Evolutionary conservation across 1,139 yeast genomes (phyloP).

Genomic region (Debaryomycetaceae sp.): DNA sequence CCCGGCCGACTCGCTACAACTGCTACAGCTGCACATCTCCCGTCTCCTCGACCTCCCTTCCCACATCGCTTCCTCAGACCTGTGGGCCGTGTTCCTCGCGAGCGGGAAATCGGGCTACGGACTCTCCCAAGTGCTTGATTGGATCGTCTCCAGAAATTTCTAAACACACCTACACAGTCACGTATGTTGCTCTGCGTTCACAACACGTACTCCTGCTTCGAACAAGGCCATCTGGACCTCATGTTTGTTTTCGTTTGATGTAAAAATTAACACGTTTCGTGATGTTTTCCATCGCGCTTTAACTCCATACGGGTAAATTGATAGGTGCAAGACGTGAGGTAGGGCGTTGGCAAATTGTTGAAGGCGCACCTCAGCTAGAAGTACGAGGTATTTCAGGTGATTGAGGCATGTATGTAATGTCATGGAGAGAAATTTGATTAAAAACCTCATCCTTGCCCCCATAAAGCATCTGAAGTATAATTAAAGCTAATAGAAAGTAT

Average conservation of each 20-base stretch:
- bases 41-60: constrained; percentile 21
- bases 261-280: constrained; percentile 1
- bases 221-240: neutral
- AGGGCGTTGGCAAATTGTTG: neutral
- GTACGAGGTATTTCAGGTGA: constrained; percentile 37
- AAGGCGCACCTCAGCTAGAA: constrained; percentile 15
- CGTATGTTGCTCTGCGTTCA: neutral
- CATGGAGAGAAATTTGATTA: too few relatives aligned
- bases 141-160: constrained; percentile 37
- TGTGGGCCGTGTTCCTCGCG: constrained; percentile 40
- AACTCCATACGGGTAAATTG: constrained; percentile 2
- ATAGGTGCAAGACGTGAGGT: neutral
- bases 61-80: constrained; percentile 21
- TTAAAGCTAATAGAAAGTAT: too few relatives aligned
- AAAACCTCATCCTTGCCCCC: too few relatives aligned
- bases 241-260: constrained; percentile 1
- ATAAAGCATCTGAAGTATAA: too few relatives aligned
- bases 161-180: constrained; percentile 1
- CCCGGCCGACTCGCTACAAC: constrained; percentile 14
- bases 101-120: constrained; percentile 61
- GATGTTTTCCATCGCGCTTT: constrained; percentile 1
- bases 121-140: constrained; percentile 42
- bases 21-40: constrained; percentile 15
- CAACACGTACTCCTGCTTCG: neutral
- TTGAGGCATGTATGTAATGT: too few relatives aligned